phyloP scores from a whole-genome alignment of 2,329 filamentous ascomycete genomes.

The Pseudocercospora ulei region DNA sequence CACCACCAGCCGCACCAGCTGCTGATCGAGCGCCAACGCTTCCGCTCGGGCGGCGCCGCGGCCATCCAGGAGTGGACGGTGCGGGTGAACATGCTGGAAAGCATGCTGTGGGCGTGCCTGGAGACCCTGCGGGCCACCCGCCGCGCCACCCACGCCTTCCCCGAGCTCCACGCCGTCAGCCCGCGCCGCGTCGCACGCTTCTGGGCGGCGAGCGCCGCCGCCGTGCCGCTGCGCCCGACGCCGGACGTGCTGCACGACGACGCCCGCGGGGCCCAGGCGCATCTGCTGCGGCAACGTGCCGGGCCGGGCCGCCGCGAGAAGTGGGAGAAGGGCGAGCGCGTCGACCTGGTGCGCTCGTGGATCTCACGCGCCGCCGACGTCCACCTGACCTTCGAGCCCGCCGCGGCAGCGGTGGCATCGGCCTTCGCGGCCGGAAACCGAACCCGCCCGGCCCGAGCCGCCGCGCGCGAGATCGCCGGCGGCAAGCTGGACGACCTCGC shows the following conservation, averaged over 20 bases:
- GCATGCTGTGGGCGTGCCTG: conserved; percentile 66
- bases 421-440: conserved; percentile 28
- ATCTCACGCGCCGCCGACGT: conserved; percentile 32
- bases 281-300: conserved; percentile 25
- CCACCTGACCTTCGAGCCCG: conserved; percentile 29
- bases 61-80: conserved; percentile 74
- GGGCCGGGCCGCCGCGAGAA: conserved; percentile 30
- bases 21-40: conserved; percentile 59
- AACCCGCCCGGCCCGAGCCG: conserved; percentile 26
- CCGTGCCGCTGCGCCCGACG: conserved; percentile 8
- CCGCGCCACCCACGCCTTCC: conserved; percentile 33
- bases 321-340: conserved; percentile 51
- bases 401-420: conserved; percentile 34
- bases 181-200: conserved; percentile 50
- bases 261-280: no score
- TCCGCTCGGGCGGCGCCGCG: conserved; percentile 53
- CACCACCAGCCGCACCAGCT: conserved; percentile 54
- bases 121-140: conserved; percentile 42
- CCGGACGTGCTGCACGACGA: conserved; percentile 12
- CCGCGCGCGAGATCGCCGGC: conserved; percentile 22
- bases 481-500: conserved; percentile 72
- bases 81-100: conserved; percentile 70
- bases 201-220: no score
- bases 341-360: conserved; percentile 52
- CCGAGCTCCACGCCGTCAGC: conserved; percentile 43